These are phyloP conservation scores for Sistotremastrum niveocremeum DNA, from an alignment of 768 basidiomycete genomes.

Conservation along the genomic window DNA sequence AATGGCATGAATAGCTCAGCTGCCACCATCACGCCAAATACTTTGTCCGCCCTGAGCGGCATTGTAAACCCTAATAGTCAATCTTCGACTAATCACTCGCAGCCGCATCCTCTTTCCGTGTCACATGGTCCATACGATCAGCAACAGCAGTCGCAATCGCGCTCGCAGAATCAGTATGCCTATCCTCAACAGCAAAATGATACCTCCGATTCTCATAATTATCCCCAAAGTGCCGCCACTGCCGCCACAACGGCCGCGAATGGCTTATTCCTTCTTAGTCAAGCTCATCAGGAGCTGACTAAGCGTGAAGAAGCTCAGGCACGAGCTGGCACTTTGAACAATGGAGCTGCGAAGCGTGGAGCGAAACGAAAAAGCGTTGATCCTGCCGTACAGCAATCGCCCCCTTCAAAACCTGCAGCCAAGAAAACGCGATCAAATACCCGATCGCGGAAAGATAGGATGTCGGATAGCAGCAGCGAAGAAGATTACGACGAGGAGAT, in stretches of 20 bases:
- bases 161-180: slow-evolving; percentile 4
- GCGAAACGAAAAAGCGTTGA: slow-evolving; percentile 62
- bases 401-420: not conserved
- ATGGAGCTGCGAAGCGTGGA: slow-evolving; percentile 30
- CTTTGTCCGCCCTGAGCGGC: slow-evolving; percentile 68
- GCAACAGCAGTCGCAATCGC: slow-evolving; percentile 3
- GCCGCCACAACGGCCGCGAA: slow-evolving; percentile 70
- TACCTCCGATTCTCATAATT: slow-evolving; percentile 7
- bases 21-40: slow-evolving; percentile 53
- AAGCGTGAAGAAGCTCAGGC: slow-evolving; percentile 84
- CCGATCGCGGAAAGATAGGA: slow-evolving; percentile 13
- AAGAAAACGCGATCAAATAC: slow-evolving; percentile 4
- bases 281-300: slow-evolving; percentile 92
- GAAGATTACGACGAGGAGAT: slow-evolving; percentile 21
- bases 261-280: slow-evolving; percentile 84
- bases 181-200: slow-evolving; percentile 4
- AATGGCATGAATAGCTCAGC: slow-evolving; percentile 19
- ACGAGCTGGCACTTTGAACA: slow-evolving; percentile 30
- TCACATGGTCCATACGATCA: slow-evolving; percentile 14
- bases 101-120: slow-evolving; percentile 23
- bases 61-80: slow-evolving; percentile 40
- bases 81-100: slow-evolving; percentile 3
- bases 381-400: slow-evolving; percentile 12
- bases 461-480: slow-evolving; percentile 11
- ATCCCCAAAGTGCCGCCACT: slow-evolving; percentile 31